Conservation (phyloP, 2,329 filamentous ascomycete species). For the Cryoendolithus antarcticus region DNA sequence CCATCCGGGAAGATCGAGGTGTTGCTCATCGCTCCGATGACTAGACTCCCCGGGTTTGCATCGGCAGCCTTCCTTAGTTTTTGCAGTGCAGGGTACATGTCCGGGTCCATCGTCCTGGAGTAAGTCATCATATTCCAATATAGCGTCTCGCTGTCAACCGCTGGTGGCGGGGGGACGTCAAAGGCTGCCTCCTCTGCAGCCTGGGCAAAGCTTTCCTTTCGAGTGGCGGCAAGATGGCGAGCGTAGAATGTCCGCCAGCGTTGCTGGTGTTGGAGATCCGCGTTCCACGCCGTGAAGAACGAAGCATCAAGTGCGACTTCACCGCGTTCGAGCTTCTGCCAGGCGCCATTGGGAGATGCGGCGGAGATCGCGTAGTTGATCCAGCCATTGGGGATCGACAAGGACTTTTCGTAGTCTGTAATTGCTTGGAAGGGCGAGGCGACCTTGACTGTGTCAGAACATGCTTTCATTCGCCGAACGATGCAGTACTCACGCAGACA, state of each 20-base stretch:
- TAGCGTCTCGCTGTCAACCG: slow-evolving; percentile 63
- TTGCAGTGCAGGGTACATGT: slow-evolving; percentile 74
- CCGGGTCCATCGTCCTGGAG: slow-evolving; percentile 61
- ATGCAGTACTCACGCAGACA: slow-evolving; percentile 56
- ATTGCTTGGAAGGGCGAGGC: slow-evolving; percentile 87
- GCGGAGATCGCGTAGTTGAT: slow-evolving; percentile 81
- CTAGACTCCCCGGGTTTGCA: slow-evolving; percentile 35
- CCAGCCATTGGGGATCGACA: slow-evolving; percentile 74
- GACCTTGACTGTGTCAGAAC: slow-evolving; percentile 43
- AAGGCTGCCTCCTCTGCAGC: slow-evolving; percentile 17
- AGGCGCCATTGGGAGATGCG: slow-evolving; percentile 65
- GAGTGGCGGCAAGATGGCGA: slow-evolving; percentile 11
- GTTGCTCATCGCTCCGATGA: slow-evolving; percentile 77
- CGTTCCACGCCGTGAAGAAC: slow-evolving; percentile 67
- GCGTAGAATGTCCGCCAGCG: slow-evolving; percentile 55
- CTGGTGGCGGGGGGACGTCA: slow-evolving; percentile 49
- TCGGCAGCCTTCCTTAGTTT: slow-evolving; percentile 40
- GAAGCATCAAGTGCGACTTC: slow-evolving; percentile 59
- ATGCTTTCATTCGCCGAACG: not conserved
- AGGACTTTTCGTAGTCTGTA: slow-evolving; percentile 69
- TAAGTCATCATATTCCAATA: slow-evolving; percentile 86
- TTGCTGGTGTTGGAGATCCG: slow-evolving; percentile 53
- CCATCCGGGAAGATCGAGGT: slow-evolving; percentile 73
- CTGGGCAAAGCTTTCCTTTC: slow-evolving; percentile 31
- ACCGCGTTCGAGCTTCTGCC: slow-evolving; percentile 80